Conservation (phyloP, 371 early-diverging fungal genomes). For the Cladochytrium tenue region DNA sequence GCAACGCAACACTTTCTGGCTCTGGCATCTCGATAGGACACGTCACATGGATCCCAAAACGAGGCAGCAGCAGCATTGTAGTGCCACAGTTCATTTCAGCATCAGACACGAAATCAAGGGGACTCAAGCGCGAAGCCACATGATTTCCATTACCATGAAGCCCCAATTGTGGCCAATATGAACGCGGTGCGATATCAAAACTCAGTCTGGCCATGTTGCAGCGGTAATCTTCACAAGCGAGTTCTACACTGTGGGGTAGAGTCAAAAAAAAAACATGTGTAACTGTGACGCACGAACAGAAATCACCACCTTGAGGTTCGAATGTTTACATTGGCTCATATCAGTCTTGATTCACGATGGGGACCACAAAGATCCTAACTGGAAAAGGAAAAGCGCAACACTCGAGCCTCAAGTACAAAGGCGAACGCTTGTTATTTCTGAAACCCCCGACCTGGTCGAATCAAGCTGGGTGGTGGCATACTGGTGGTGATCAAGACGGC, state of each 20-base stretch:
- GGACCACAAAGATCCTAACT: no score
- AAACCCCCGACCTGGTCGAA: no score
- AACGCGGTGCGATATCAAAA: conserved; percentile 26
- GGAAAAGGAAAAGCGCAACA: no score
- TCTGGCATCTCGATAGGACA: conserved; percentile 41
- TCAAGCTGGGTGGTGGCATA: no score
- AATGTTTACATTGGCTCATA: no score
- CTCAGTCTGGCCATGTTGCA: conserved; percentile 8
- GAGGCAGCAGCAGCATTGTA: conserved; percentile 10
- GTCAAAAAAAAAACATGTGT: conserved; percentile 4
- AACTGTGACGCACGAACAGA: neutral
- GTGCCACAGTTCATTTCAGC: conserved; percentile 18
- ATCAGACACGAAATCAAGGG: conserved; percentile 2
- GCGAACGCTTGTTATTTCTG: no score
- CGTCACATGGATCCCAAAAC: conserved; percentile 26
- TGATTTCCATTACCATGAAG: conserved; percentile 15
- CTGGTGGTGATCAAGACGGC: no score
- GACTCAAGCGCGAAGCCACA: neutral
- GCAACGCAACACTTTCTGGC: conserved; percentile 33
- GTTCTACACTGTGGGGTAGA: conserved; percentile 14
- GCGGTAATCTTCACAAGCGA: conserved; percentile 15
- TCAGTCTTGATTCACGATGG: no score
- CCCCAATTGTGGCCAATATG: conserved; percentile 39
- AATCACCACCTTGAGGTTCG: no score
- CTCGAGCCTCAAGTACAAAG: no score